Base-by-base conservation (phyloP, 768 basidiomycete genomes). In the Lyophyllum decastes region DNA sequence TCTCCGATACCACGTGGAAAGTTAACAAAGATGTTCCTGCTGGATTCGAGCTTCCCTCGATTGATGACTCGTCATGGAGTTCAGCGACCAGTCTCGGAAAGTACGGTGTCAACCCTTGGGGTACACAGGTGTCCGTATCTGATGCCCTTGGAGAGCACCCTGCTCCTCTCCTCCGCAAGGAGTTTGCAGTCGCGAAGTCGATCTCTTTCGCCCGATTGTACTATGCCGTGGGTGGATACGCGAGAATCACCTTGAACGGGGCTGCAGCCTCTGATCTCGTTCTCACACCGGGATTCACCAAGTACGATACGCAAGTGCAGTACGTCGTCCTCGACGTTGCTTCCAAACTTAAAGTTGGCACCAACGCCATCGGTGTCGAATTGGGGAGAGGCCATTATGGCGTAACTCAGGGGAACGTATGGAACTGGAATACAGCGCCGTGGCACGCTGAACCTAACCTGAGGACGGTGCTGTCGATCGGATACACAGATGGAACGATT, bases 151-250 rank as follows among this genome's bases (percentile, higher is more conserved):
- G 54, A 21, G 70, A 70, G 53, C 70, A 72, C 38, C 70, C 70
- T 7, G 65, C 70, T 7, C 70, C 70, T 41, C 63, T 72, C 33
- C 44, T 72, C 34, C 60, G 70, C 2, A 67, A 64, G 41, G 52
- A 61, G 33, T 72, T 72, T 40, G 43, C 47, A 1, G 21, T 70
- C 27, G 27, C 56, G 1, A 66, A 64, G 40, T 11, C 64, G 21
- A 54, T 72, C 9, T 63, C 64, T 1, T 65, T 62, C 30, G 70
- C 69, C 11, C 66, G 68, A 12, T 58, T 72, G 10, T 69, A 68
- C 55, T 72, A 72, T 52, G 59, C 65, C 7, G 68, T 66, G 2
- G 70, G 70, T 33, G 70, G 70, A 8, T 72, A 72, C 52, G 68
- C 68, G 16, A 60, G 64, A 26, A 66, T 72, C 52, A 59, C 62